Base-by-base conservation (phyloP, 371 early-diverging fungal species). In the Sporodiniella umbellata region DNA sequence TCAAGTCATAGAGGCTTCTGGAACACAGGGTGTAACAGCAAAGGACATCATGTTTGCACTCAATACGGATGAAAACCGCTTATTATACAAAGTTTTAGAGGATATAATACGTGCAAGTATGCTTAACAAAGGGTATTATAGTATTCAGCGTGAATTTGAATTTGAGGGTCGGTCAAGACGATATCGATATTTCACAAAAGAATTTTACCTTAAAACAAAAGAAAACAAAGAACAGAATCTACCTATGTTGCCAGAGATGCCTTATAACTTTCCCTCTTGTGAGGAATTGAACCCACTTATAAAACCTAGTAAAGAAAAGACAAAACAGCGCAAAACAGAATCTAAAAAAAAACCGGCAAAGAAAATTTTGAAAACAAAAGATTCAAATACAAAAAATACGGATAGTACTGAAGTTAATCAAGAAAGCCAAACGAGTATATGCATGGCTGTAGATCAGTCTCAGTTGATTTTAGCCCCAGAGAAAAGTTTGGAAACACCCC, bases 141-240 rank as follows among this genome's bases (percentile, higher is more conserved):
- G 48, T 26, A 38, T 45, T 31, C 28, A 42, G n/a, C 67, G 68
- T 21, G 21, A 48, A 3, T 28, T 74, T 3, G 75, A 74, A 33
- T 70, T 74, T 45, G 65, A 66, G 39, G 66, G 70, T 5, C 60
- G 64, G 23, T 33, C 57, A 4, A 45, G 55, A 25, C 55, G 68
- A 6, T 74, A 66, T 48, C 60, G 75, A 8, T 74, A 74, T 31
- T 74, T 53, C 42, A 58, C 67, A 2, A 46, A 48, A 24, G 28
- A 45, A 10, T 42, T 44, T 1, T 69, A 64, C 24, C 35, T 42
- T 25, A 60, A 56, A 12, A 19, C 25, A 1, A 42, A 48, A 2
- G 56, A 68, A 25, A 28, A 47, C 8, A 45, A 42, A 4, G 57
- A 58, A 2, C 23, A 53, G 24, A 53, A 53, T 3, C n/a, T 38